phyloP scores from a whole-genome alignment of 2,329 filamentous ascomycete genomes.

The Ceratocystis lukuohia region DNA sequence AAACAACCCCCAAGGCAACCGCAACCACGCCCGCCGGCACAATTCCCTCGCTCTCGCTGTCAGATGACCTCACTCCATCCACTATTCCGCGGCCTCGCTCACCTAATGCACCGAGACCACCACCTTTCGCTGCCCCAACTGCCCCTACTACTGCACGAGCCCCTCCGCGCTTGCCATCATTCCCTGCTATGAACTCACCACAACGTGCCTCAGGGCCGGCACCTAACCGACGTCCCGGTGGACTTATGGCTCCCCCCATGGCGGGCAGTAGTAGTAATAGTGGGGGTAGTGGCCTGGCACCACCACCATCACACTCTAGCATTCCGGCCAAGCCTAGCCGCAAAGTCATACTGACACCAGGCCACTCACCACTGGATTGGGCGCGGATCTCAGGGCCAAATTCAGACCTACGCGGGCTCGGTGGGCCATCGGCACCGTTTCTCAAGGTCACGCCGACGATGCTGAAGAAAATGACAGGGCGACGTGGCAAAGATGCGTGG shows the following conservation, averaged over 20 bases:
- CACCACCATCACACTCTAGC: conserved; percentile 40
- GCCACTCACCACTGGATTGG: conserved; percentile 94
- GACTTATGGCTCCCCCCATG: conserved; percentile 17
- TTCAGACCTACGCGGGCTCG: conserved; percentile 53
- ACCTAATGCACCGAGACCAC: not conserved
- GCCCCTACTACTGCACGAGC: conserved; percentile 23
- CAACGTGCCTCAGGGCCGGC: conserved; percentile 34
- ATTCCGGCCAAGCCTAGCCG: conserved; percentile 44
- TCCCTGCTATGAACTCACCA: conserved; percentile 39
- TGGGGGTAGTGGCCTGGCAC: conserved; percentile 32
- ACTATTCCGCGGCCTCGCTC: conserved; percentile 12
- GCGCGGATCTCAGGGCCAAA: conserved; percentile 57
- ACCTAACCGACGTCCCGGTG: conserved; percentile 25
- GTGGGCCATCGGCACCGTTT: conserved; percentile 36
- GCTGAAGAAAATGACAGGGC: conserved; percentile 65
- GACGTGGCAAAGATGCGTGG: conserved; percentile 80
- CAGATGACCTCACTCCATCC: conserved; percentile 25
- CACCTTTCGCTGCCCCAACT: conserved; percentile 22
- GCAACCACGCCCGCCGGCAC: conserved; percentile 23
- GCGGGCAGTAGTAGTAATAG: conserved; percentile 19
- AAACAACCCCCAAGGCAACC: conserved; percentile 40
- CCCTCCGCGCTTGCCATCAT: conserved; percentile 30
- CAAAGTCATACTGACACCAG: conserved; percentile 73
- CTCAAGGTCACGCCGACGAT: conserved; percentile 69
- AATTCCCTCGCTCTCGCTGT: conserved; percentile 37